Evolutionary conservation across 306 rosid species (phyloP), one percentile per base, ranked within the genome.

Genomic region (Alnus glutinosa): DNA sequence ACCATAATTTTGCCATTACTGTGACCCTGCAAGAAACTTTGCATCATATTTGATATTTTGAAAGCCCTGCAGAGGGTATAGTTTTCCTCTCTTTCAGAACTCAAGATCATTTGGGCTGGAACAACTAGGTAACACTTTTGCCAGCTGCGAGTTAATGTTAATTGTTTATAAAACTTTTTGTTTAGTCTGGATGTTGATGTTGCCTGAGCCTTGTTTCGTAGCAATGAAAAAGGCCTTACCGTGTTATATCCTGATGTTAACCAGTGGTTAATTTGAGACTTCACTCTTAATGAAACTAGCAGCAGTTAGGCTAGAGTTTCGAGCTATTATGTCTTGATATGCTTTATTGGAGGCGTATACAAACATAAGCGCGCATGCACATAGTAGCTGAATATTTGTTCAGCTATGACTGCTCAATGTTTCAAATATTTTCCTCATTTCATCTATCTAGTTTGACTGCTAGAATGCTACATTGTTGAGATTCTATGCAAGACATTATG

Each of bases 401-500:
- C 30, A 36, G 49, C 51, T 10, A 48, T 7, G 54, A 44, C 4
- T 76, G 62, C 39, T 70, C 13, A 28, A 34, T 52, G 30, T 44
- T 61, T 48, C 63, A 63, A 32, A 75, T 42, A 15, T 39, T 66
- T 67, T 74, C 57, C 11, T 66, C 13, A 0, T 14, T 86, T 52
- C 30, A 47, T 15, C 63, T 55, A n/a, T 63, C 49, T 42, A 72
- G 36, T 80, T 67, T 55, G 42, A 70, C 61, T 64, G 77, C 37
- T 69, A 70, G n/a, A 51, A 70, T 75, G 46, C 12, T 74, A 75
- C 77, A 73, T 75, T 28, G 44, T 77, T 50, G 70, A 59, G 57
- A 58, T 76, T 74, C 19, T 72, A 16, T 14, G 32, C 14, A 7
- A 59, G 28, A 28, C 19, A 10, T 55, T 10, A 28, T 59, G 66